Base-by-base conservation (phyloP, 1,139 yeast species). In the Zygosaccharomyces sapae region DNA sequence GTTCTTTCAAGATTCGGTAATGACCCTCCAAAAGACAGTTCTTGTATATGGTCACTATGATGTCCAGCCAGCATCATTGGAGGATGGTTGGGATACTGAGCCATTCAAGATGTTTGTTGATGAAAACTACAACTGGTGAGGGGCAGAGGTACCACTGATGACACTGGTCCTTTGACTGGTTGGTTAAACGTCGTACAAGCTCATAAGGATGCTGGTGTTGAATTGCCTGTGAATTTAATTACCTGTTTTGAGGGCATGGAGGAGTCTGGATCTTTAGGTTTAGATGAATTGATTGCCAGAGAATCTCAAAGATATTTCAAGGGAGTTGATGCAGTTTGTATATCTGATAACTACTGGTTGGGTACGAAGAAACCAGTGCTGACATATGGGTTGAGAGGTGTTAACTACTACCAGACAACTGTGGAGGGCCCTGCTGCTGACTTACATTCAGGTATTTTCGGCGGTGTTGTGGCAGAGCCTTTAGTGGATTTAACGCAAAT, bases 201-300 rank as follows among this genome's bases (percentile, higher is more conserved):
- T 18, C 97, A 90, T 71, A 80, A 76, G 51, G 86, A 82, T 58
- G 78, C 88, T 55, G 88, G 86, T 25, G 68, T 87, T 67, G 97
- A 90, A 55, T 76, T 94, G 50, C 99, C 99, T 27, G 97, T 92
- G 55, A 92, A 92, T 72, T 72, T 92, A 61, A 79, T 88, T 45
- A 85, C 86, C 64, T 88, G 97, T 70, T 92, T 92, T 62, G 99
- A 92, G 73, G 98, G 98, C 53, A 92, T 92, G 99, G 99, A 92
- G 72, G 99, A 92, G 71, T 83, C 90, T 55, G 99, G 99, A 18
- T 88, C 97, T 27, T 71, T 87, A 45, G 97, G 98, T 25, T 78
- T 92, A 58, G 98, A 92, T 56, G 81, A 74, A 35, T 77, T 92
- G 63, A 85, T 92, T 62, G 82, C 82, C 43, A 69, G 73, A 43